phyloP scores from a whole-genome alignment of 306 rosid species.

The Prunus persica region DNA sequence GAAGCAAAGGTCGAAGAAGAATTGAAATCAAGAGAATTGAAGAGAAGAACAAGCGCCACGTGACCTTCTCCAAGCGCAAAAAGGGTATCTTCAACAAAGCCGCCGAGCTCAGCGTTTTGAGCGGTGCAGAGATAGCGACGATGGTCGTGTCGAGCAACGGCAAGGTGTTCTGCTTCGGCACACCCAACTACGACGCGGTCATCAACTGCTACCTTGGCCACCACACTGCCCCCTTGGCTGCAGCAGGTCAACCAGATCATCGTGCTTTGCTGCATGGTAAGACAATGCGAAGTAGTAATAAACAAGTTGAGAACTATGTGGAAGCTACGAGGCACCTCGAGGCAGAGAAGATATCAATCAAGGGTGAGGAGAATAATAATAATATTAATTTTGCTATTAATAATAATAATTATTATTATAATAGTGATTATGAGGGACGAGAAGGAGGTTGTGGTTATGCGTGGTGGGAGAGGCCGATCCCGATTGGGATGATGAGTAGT shows the following conservation, averaged over 20 bases:
- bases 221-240: background rate
- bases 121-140: background rate
- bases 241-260: background rate
- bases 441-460: background rate
- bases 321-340: background rate
- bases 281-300: background rate
- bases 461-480: conserved; percentile 15
- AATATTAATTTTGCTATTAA: too few species aligned
- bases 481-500: background rate
- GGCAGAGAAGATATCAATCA: background rate
- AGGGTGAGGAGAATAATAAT: background rate
- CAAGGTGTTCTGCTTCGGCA: conserved; percentile 15
- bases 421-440: background rate
- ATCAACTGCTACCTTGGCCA: background rate
- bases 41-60: conserved; percentile 11
- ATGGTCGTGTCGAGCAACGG: conserved; percentile 18
- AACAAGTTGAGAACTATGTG: background rate
- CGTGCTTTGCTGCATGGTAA: background rate
- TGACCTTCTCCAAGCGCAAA: conserved; percentile 28
- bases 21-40: conserved; percentile 14
- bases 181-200: conserved; percentile 2
- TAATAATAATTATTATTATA: too few species aligned
- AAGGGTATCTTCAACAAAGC: conserved; percentile 20
- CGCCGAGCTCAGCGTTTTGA: conserved; percentile 11
- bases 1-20: conserved; percentile 9